Base-by-base conservation (phyloP, 2,329 filamentous ascomycete species). In the Fusarium sp. region DNA sequence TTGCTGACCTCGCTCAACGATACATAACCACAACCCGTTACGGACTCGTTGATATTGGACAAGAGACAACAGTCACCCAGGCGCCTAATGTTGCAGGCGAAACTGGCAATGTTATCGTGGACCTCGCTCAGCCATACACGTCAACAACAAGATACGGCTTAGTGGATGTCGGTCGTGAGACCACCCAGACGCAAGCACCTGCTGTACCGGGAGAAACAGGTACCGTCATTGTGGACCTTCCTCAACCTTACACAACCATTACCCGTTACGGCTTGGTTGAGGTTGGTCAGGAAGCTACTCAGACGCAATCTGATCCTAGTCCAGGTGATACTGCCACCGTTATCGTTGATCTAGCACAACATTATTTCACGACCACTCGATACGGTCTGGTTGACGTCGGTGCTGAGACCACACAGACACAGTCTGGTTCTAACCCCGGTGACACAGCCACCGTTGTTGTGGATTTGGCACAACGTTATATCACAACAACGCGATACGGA, bases 1-100 rank as follows among this genome's bases (percentile, higher is more conserved):
- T 61, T 2, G 20, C 54, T 2, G 47, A 63, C 34, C 27, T 62
- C 7, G 41, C 56, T 2, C 60, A 63, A 9, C 56, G 47, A 15
- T 63, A 55, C 3, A 44, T 24, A 2, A 55, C 48, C 3, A 15
- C 34, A 2, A 64, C 61, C 9, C 34, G 44, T 10, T 56, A 47
- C 18, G 53, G 53, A 9, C 12, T 38, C 18, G 34, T 38, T 38
- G 34, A n/a, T 38, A 11, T 38, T 10, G 34, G 34, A 38, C 34
- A 38, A 38, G 34, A 38, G 34, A 38, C 18, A 38, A 38, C 34
- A n/a, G 34, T 38, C 18, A n/a, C 12, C 9, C 18, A 55, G 5
- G 6, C 16, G 1, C 16, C 49, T 20, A 5, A 8, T 8, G n/a
- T 22, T 10, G 16, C 30, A 13, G 57, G 49, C 2, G 57, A 56